A percentile compares a stretch with the other conserved stretches of the same genome.
These are phyloP conservation scores for Coprinopsis strossmayeri DNA, from an alignment of 768 basidiomycete genomes.

Conservation along the genomic window DNA sequence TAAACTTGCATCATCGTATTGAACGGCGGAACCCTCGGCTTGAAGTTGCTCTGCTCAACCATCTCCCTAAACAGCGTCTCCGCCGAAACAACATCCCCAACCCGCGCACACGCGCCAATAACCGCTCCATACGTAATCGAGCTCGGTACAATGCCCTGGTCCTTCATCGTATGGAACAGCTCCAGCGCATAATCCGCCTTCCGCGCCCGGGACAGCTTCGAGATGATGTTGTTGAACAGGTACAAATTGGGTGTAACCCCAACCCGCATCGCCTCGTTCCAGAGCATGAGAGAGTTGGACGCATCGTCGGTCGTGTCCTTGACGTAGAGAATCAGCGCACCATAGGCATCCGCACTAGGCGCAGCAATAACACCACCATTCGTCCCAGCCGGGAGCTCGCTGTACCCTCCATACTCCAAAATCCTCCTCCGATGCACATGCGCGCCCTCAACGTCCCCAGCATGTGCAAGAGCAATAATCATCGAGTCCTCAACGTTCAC, in stretches of 20 bases:
- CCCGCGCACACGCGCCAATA: slow-evolving; percentile 89
- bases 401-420: slow-evolving; percentile 49
- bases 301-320: slow-evolving; percentile 97
- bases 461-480: slow-evolving; percentile 80
- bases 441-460: slow-evolving; percentile 72
- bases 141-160: slow-evolving; percentile 49
- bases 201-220: slow-evolving; percentile 89
- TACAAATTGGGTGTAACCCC: slow-evolving; percentile 77
- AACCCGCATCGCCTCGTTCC: slow-evolving; percentile 64
- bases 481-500: slow-evolving; percentile 79
- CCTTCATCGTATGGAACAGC: slow-evolving; percentile 86
- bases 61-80: slow-evolving; percentile 85
- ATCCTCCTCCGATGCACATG: slow-evolving; percentile 77
- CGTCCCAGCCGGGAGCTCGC: background rate
- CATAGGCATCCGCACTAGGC: slow-evolving; percentile 88
- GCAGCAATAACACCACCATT: slow-evolving; percentile 26
- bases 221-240: slow-evolving; percentile 96
- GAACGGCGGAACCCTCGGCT: slow-evolving; percentile 87
- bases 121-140: slow-evolving; percentile 94
- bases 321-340: slow-evolving; percentile 77
- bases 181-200: slow-evolving; percentile 87
- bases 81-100: slow-evolving; percentile 81
- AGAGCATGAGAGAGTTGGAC: slow-evolving; percentile 77
- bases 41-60: slow-evolving; percentile 64
- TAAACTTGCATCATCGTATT: slow-evolving; percentile 99